Conservation (phyloP, 306 rosid genomes). For the Cucumis cinereus region DNA sequence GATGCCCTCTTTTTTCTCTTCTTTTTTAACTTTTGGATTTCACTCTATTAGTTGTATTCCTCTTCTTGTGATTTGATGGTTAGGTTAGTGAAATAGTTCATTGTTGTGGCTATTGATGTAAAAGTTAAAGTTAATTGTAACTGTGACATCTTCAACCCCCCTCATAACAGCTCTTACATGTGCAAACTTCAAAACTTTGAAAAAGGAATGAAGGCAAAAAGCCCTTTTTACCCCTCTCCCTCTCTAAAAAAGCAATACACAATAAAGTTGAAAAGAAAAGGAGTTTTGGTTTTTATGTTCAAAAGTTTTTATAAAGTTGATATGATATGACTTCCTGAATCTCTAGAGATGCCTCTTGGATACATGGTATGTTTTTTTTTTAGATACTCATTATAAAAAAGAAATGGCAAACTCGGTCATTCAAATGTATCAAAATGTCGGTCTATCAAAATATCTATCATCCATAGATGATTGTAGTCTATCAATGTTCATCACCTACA, state of each 20-base stretch:
- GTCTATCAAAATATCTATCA: too few species aligned
- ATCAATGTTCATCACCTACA: too few species aligned
- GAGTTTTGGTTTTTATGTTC: not conserved
- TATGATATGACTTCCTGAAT: not conserved
- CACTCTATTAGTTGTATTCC: conserved; percentile 5
- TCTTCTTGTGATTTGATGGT: conserved; percentile 1
- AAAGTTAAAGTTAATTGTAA: conserved; percentile 9
- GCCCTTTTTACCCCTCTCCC: not conserved
- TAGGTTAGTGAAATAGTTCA: conserved; percentile 2
- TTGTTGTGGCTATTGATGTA: conserved; percentile 2
- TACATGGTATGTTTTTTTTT: not conserved
- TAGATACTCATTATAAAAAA: too few species aligned
- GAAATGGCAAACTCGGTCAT: too few species aligned
- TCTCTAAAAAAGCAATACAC: not conserved
- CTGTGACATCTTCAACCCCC: not conserved
- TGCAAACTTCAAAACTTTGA: not conserved
- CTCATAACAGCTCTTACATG: conserved; percentile 9
- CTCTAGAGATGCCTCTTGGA: not conserved
- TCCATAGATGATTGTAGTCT: too few species aligned
- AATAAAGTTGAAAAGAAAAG: not conserved
- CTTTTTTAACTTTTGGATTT: conserved; percentile 5
- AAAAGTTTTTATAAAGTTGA: not conserved
- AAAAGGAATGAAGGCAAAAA: not conserved
- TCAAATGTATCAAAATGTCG: too few species aligned
- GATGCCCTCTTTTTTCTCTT: not conserved